Base-by-base conservation (phyloP, 495 filamentous ascomycete species). In the Gamarada debralockiae region DNA sequence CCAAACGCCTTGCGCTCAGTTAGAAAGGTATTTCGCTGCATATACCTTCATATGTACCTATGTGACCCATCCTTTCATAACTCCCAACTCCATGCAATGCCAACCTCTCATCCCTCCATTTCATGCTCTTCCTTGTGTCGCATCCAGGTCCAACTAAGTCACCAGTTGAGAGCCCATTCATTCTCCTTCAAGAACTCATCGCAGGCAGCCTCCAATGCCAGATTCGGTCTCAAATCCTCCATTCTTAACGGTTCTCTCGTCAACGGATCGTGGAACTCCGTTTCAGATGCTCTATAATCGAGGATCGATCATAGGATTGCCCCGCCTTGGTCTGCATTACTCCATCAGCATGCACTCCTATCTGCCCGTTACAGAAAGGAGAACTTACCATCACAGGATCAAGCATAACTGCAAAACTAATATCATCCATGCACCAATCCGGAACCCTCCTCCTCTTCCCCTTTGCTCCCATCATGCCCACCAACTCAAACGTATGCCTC, bases 131-230 rank as follows among this genome's bases (percentile, higher is more conserved):
- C 27, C 27, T 29, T 10, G 27, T 29, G 5, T 4, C 36, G 6
- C 15, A 17, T 21, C n/a, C n/a, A n/a, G n/a, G n/a, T n/a, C n/a
- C n/a, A n/a, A 23, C n/a, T 3, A 15, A 25, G 52, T 48, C 70
- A 97, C 82, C 86, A 98, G 63, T 97, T 92, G 8, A 85, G 87
- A 17, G 91, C 89, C 92, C 93, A 97, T 22, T 92, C 93, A 65
- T 96, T 96, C 53, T 89, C 73, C 13, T 85, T 73, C 57, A 96
- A 67, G 61, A 95, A 97, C 44, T 89, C 85, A 27, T 86, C 82
- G 63, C 90, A 95, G 0, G 90, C 93, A 24, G 86, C 78, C 67
- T 83, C 92, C 47, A 98, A 76, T 20, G 83, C 84, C 36, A 92
- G 72, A 64, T 98, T 98, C 0, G 90, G 82, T 45, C 90, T 72